Conservation (phyloP, 1,139 yeast genomes). For the Blastobotrys arbuscula region DNA sequence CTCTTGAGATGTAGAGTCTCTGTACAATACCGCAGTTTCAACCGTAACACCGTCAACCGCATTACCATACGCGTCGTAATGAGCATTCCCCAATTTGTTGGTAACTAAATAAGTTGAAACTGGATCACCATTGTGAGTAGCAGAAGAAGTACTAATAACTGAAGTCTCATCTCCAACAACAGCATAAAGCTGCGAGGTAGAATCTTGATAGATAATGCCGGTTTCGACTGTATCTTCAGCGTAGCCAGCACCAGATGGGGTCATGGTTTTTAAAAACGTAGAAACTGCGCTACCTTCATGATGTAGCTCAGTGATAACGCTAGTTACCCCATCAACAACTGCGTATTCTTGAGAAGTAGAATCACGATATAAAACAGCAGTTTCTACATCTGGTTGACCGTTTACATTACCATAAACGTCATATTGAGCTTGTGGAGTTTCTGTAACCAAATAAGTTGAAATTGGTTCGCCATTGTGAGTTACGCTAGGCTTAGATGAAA, state of each 20-base stretch:
- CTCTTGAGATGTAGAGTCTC: background rate
- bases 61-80: background rate
- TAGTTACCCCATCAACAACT: background rate
- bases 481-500: background rate
- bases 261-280: background rate
- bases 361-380: background rate
- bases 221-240: background rate
- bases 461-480: conserved; percentile 1
- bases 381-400: background rate
- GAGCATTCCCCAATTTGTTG: background rate
- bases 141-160: background rate
- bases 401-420: background rate
- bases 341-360: background rate
- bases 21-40: background rate
- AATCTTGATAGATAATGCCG: background rate
- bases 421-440: background rate
- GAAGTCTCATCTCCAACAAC: background rate
- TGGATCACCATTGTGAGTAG: background rate
- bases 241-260: background rate
- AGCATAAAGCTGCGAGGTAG: background rate
- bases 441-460: conserved; percentile 2
- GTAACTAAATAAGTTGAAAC: conserved; percentile 3
- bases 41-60: background rate
- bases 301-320: background rate
- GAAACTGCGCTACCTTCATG: background rate